A percentile compares a stretch with the other conserved stretches of the same genome.
phyloP scores from a whole-genome alignment of 495 filamentous ascomycete species.

The Aspergillus cristatus region DNA sequence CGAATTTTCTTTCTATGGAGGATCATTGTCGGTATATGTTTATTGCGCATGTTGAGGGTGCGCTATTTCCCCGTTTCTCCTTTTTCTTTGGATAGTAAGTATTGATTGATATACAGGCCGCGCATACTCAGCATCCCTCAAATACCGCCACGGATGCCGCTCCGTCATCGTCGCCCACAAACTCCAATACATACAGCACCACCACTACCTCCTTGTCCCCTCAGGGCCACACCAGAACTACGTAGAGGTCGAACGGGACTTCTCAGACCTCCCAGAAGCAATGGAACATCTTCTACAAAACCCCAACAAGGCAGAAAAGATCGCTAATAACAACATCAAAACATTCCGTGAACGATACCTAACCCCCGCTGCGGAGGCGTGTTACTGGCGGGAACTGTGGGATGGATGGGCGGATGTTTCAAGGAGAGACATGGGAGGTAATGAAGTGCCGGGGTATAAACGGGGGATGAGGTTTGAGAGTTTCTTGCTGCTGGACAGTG shows the following conservation, averaged over 20 bases:
- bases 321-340: conserved; percentile 45
- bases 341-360: conserved; percentile 51
- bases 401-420: conserved; percentile 38
- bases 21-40: conserved; percentile 53
- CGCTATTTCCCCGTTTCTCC: conserved; percentile 2
- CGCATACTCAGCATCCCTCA: conserved; percentile 46
- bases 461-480: too few species aligned
- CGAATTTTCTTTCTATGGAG: conserved; percentile 37
- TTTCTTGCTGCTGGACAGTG: too few species aligned
- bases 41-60: conserved; percentile 50
- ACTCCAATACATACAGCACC: conserved; percentile 37
- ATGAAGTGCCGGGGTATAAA: too few species aligned
- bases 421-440: too few species aligned
- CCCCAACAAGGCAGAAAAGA: conserved; percentile 34
- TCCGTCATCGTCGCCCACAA: conserved; percentile 48
- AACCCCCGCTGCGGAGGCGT: conserved; percentile 49
- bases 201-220: conserved; percentile 31
- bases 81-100: neutral
- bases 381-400: conserved; percentile 50
- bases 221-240: conserved; percentile 52
- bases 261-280: conserved; percentile 43
- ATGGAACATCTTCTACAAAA: conserved; percentile 39
- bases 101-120: conserved; percentile 20
- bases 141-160: conserved; percentile 52
- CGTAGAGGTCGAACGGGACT: conserved; percentile 49